A percentile compares a stretch with the other conserved stretches of the same genome.
phyloP scores from a whole-genome alignment of 2,329 filamentous ascomycete genomes.

The Dryadomyces sulphureus region DNA sequence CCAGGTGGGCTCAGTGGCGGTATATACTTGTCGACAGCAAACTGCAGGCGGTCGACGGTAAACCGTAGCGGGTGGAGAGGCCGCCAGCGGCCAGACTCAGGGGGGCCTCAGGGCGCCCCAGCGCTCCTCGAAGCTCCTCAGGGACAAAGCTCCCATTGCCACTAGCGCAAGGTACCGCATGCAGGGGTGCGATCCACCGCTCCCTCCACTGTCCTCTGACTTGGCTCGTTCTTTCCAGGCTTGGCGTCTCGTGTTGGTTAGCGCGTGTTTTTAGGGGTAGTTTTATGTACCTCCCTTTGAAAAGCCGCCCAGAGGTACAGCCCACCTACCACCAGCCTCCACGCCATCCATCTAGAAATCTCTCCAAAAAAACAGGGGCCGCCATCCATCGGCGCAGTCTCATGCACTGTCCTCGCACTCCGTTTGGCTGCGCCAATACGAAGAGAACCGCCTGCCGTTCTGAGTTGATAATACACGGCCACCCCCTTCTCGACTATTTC shows the following conservation, averaged over 20 bases:
- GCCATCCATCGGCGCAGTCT: background rate
- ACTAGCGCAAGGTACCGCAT: constrained; percentile 11
- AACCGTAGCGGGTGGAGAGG: no score
- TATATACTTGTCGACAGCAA: no score
- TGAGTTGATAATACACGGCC: background rate
- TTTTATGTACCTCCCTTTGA: no score
- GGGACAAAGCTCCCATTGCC: constrained; percentile 3
- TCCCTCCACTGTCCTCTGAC: background rate
- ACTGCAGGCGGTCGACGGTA: no score
- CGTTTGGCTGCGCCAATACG: background rate
- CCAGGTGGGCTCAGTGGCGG: no score
- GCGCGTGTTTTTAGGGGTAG: no score
- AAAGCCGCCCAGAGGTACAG: no score
- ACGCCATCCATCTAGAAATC: background rate
- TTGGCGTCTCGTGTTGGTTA: background rate
- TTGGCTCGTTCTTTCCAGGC: background rate
- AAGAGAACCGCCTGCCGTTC: background rate
- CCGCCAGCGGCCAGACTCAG: no score
- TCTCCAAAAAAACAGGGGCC: background rate
- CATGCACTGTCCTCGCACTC: background rate
- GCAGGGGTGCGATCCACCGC: background rate
- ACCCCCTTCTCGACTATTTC: background rate
- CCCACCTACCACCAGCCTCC: no score
- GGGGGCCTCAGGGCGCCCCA: no score
- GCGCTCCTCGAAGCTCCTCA: no score